These are phyloP conservation scores for Waltergamsia citrina DNA, from an alignment of 2,329 filamentous ascomycete genomes.

Conservation along the genomic window DNA sequence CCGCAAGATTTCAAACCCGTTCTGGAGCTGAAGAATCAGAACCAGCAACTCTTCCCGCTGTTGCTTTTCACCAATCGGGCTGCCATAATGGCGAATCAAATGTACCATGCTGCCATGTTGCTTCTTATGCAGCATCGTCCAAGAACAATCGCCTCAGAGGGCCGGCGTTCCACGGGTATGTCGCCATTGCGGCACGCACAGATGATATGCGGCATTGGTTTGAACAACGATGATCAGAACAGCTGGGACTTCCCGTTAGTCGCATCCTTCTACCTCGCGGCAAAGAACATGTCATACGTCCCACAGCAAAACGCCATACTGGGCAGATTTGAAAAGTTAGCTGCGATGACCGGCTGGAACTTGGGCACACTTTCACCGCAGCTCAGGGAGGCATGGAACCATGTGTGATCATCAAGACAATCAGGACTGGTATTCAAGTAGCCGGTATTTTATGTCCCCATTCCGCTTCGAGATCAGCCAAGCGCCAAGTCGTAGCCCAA, in stretches of 20 bases:
- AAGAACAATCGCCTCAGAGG: constrained; percentile 23
- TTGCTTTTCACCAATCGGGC: constrained; percentile 27
- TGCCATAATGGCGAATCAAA: constrained; percentile 40
- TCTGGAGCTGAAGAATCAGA: constrained; percentile 19
- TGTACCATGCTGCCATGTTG: constrained; percentile 47
- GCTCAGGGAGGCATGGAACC: constrained; percentile 17
- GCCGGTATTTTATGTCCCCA: constrained; percentile 26
- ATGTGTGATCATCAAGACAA: constrained; percentile 7
- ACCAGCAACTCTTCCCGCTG: constrained; percentile 19
- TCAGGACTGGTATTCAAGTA: constrained; percentile 3
- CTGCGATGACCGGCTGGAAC: constrained; percentile 31
- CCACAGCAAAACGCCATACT: constrained; percentile 34
- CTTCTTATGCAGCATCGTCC: constrained; percentile 41
- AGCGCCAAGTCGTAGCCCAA: constrained; percentile 44
- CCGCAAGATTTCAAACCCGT: constrained; percentile 21
- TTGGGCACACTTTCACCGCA: constrained; percentile 13
- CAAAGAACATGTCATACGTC: constrained; percentile 35
- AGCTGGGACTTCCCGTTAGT: constrained; percentile 39
- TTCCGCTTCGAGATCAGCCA: constrained; percentile 34
- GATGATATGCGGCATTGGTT: constrained; percentile 36
- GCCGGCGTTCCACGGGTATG: constrained; percentile 19
- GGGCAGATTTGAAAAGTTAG: constrained; percentile 24
- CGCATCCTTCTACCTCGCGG: constrained; percentile 32
- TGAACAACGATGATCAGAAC: constrained; percentile 32
- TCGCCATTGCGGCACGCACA: constrained; percentile 39